Evolutionary conservation across 495 filamentous ascomycete species (phyloP), one percentile per base, ranked within the genome.

Genomic region (Cudoniella acicularis): DNA sequence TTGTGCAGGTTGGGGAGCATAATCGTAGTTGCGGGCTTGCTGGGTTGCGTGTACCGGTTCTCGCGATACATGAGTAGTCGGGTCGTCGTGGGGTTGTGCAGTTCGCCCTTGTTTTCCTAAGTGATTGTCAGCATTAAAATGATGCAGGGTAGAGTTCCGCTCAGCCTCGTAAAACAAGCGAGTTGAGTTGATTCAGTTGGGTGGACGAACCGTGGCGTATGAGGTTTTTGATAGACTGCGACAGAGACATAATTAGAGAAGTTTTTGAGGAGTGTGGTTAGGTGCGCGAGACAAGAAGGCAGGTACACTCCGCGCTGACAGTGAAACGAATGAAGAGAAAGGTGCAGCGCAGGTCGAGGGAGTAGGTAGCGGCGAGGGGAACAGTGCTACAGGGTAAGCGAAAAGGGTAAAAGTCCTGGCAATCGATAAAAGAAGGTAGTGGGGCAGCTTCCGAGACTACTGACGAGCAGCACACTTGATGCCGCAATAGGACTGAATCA

Each of bases 151-250:
- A 41, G 51, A 60, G 47, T 17, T 8, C 10, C 10, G 23, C n/a
- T 20, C 48, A 50, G n/a, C 18, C 43, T n/a, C 13, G 13, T n/a
- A 6, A n/a, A 17, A n/a, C 43, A n/a, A n/a, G 43, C 11, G 13
- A 46, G 17, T 21, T 46, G 43, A 46, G 6, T 21, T n/a, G n/a
- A n/a, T n/a, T n/a, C n/a, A n/a, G n/a, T n/a, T n/a, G n/a, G n/a
- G 43, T 24, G 10, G 48, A 23, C 11, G 22, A 73, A 82, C 92
- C 93, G 78, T 97, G 94, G 57, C 94, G 90, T 75, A 98, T 95
- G 74, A 98, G 93, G 74, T 97, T 98, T 76, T 98, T 96, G 56
- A 98, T 76, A 65, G 86, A 90, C 78, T 91, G 87, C 22, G 71
- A 73, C 43, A 69, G 65, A 30, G 69, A 63, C 60, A 68, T 62